phyloP scores from a whole-genome alignment of 2,329 filamentous ascomycete genomes.

The Lachnellula cervina region DNA sequence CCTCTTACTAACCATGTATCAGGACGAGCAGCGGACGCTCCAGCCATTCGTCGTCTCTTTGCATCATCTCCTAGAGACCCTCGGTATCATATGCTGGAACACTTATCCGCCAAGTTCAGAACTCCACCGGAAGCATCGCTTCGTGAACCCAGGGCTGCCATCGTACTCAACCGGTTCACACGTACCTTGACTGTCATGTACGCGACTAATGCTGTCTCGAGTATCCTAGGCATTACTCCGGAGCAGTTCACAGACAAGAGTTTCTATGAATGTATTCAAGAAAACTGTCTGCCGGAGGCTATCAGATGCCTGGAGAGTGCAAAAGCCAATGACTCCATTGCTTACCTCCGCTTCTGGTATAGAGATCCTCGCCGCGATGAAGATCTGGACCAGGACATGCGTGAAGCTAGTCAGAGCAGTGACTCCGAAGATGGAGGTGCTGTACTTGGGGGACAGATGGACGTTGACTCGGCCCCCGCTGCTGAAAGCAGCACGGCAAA shows the following conservation, averaged over 20 bases:
- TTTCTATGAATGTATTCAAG: conserved; percentile 83
- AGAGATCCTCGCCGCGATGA: conserved; percentile 63
- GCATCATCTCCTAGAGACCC: conserved; percentile 77
- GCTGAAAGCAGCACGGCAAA: conserved; percentile 1
- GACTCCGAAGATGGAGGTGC: conserved; percentile 45
- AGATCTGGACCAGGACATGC: conserved; percentile 41
- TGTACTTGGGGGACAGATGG: conserved; percentile 39
- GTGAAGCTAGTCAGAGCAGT: conserved; percentile 37
- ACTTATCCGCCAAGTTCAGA: conserved; percentile 75
- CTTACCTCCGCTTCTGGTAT: conserved; percentile 82
- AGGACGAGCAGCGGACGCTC: conserved; percentile 75
- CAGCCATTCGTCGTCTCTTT: conserved; percentile 73
- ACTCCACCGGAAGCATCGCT: conserved; percentile 53
- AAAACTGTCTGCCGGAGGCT: conserved; percentile 70
- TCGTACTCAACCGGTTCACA: conserved; percentile 84
- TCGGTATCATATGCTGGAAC: conserved; percentile 84
- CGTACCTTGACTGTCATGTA: conserved; percentile 81
- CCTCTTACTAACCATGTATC: conserved; percentile 4
- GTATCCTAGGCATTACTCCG: conserved; percentile 69
- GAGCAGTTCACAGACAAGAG: conserved; percentile 68
- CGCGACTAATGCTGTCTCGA: conserved; percentile 68
- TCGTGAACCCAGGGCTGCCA: conserved; percentile 75
- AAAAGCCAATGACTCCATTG: conserved; percentile 86
- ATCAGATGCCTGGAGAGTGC: conserved; percentile 76
- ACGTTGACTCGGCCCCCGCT: conserved; percentile 29